Percentiles rank a stretch among this genome's conserved stretches.
phyloP scores from a whole-genome alignment of 768 basidiomycete genomes.

The Rhizopogon salebrosus region DNA sequence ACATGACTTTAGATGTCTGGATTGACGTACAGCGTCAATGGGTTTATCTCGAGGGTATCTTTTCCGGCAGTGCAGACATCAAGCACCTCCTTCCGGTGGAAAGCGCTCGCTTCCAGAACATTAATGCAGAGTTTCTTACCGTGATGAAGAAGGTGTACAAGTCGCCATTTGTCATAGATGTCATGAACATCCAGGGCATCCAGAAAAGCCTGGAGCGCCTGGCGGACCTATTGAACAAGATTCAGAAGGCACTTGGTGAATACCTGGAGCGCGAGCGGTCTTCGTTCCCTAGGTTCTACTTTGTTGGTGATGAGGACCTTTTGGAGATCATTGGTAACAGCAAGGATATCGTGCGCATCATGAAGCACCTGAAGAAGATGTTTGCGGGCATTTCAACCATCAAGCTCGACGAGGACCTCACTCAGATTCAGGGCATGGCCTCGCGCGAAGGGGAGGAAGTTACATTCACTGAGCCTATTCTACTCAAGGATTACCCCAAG shows the following conservation, averaged over 20 bases:
- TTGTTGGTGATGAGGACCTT: constrained; percentile 97
- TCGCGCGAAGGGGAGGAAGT: constrained; percentile 97
- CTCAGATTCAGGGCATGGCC: constrained; percentile 88
- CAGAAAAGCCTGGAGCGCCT: constrained; percentile 97
- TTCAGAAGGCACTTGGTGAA: constrained; percentile 98
- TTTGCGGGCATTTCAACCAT: constrained; percentile 96
- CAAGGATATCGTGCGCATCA: constrained; percentile 95
- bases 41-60: constrained; percentile 99
- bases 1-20: constrained; percentile 74
- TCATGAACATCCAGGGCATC: constrained; percentile 92
- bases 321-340: constrained; percentile 99
- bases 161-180: constrained; percentile 94
- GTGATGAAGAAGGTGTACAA: constrained; percentile 99
- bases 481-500: constrained; percentile 90
- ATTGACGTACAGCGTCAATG: constrained; percentile 99
- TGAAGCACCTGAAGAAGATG: constrained; percentile 99
- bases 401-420: constrained; percentile 79
- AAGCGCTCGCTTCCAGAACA: constrained; percentile 95
- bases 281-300: constrained; percentile 99
- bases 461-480: constrained; percentile 72
- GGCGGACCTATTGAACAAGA: constrained; percentile 94
- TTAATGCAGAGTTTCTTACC: constrained; percentile 95
- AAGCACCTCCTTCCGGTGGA: constrained; percentile 98
- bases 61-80: constrained; percentile 99
- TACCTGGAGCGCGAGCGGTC: constrained; percentile 97